These are phyloP conservation scores for Stenogyne calaminthoides DNA, from an alignment of 305 asterid genomes.

Conservation along the genomic window DNA sequence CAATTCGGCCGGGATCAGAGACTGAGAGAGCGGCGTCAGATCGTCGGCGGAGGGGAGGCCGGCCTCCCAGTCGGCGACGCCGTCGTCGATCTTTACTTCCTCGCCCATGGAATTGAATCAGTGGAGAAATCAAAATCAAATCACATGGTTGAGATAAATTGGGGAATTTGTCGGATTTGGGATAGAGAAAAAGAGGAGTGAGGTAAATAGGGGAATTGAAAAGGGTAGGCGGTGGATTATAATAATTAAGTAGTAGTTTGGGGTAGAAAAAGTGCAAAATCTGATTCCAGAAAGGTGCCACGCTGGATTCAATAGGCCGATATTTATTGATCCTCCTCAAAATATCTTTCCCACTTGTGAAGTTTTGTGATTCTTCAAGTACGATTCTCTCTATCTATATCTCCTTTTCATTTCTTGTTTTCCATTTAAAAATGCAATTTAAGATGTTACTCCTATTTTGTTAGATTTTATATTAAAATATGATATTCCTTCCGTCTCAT, in stretches of 20 bases:
- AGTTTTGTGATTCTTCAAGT: too few relatives aligned
- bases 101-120: constrained; percentile 49
- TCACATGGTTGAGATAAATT: constrained; percentile 1
- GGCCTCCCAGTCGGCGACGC: constrained; percentile 68
- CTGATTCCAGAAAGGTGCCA: constrained; percentile 37
- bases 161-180: background rate
- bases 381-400: too few relatives aligned
- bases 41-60: constrained; percentile 76
- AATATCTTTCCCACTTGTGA: constrained; percentile 18
- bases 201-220: constrained; percentile 1
- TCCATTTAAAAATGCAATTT: too few relatives aligned
- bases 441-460: too few relatives aligned
- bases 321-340: constrained; percentile 34
- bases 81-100: constrained; percentile 52
- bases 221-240: constrained; percentile 29
- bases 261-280: constrained; percentile 35
- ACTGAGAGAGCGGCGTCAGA: constrained; percentile 69
- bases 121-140: background rate
- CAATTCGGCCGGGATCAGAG: constrained; percentile 70
- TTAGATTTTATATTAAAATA: too few relatives aligned
- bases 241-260: background rate
- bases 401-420: too few relatives aligned
- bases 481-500: too few relatives aligned
- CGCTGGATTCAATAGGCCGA: constrained; percentile 33
- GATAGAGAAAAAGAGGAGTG: background rate